These are phyloP conservation scores for Geranomyces michiganensis DNA, from an alignment of 192 early-diverging fungal genomes.

Conservation along the genomic window DNA sequence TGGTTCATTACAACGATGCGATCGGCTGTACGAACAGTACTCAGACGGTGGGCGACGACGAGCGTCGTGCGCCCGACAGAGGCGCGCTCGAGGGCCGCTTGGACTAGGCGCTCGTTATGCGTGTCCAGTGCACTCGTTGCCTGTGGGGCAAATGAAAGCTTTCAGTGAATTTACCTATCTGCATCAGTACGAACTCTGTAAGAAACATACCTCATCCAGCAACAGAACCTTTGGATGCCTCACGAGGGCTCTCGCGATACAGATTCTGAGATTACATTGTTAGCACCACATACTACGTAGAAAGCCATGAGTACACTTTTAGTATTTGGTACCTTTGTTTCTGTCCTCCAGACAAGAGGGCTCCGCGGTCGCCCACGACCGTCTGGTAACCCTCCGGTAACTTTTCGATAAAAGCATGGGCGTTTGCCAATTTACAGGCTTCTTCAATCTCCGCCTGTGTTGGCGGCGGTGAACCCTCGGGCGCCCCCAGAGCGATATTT, in stretches of 20 bases:
- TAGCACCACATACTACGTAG: too few species aligned
- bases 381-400: constrained; percentile 80
- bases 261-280: too few species aligned
- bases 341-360: constrained; percentile 83
- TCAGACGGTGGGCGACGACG: constrained; percentile 66
- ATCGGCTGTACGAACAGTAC: constrained; percentile 83
- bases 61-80: constrained; percentile 65
- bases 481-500: constrained; percentile 56
- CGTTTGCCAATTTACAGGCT: constrained; percentile 16
- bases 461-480: constrained; percentile 61
- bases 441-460: constrained; percentile 62
- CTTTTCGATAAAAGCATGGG: constrained; percentile 57
- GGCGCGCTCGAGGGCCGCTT: constrained; percentile 47
- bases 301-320: too few species aligned
- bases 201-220: constrained; percentile 65
- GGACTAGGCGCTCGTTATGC: constrained; percentile 55
- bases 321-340: too few species aligned
- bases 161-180: too few species aligned
- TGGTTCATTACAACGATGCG: constrained; percentile 78
- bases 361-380: constrained; percentile 70
- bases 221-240: constrained; percentile 81
- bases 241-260: constrained; percentile 88
- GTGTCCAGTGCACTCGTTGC: constrained; percentile 81
- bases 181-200: too few species aligned
- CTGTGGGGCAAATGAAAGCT: not conserved